phyloP scores from a whole-genome alignment of 2,329 filamentous ascomycete species.

The Fusarium odoratissimum region DNA sequence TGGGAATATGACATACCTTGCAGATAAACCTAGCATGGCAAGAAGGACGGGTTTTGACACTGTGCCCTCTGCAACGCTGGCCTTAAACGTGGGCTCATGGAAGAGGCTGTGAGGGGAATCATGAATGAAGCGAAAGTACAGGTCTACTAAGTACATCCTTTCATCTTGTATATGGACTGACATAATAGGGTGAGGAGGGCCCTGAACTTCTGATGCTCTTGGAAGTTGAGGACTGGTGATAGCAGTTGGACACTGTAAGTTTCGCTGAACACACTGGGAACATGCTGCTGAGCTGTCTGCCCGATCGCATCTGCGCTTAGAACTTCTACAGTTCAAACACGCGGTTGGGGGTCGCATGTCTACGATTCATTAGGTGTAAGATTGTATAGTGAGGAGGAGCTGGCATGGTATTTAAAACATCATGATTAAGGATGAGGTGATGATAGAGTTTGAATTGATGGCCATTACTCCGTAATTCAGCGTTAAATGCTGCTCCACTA shows the following conservation, averaged over 20 bases:
- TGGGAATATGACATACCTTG: constrained; percentile 22
- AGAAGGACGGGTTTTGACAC: constrained; percentile 31
- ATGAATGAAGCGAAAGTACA: constrained; percentile 40
- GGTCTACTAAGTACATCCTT: constrained; percentile 19
- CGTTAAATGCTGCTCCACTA: background rate
- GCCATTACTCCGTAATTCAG: background rate
- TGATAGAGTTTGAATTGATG: background rate
- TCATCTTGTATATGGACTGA: background rate
- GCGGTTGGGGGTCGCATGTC: constrained; percentile 36
- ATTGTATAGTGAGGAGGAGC: background rate
- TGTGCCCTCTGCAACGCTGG: constrained; percentile 13
- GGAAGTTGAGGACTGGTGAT: background rate
- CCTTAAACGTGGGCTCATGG: constrained; percentile 33
- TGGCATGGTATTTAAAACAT: background rate
- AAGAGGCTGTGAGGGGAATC: constrained; percentile 42
- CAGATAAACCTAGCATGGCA: constrained; percentile 38
- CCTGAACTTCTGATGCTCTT: rapidly evolving
- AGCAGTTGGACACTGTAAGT: constrained; percentile 19
- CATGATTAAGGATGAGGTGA: background rate
- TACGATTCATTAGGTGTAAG: rapidly evolving
- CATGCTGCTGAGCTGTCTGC: constrained; percentile 2
- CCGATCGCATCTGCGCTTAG: constrained; percentile 37
- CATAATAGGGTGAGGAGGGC: rapidly evolving
- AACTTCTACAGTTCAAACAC: constrained; percentile 30
- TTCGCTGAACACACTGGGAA: constrained; percentile 28